Base-by-base conservation (phyloP, 2,329 filamentous ascomycete genomes). In the Daldinia sp. region DNA sequence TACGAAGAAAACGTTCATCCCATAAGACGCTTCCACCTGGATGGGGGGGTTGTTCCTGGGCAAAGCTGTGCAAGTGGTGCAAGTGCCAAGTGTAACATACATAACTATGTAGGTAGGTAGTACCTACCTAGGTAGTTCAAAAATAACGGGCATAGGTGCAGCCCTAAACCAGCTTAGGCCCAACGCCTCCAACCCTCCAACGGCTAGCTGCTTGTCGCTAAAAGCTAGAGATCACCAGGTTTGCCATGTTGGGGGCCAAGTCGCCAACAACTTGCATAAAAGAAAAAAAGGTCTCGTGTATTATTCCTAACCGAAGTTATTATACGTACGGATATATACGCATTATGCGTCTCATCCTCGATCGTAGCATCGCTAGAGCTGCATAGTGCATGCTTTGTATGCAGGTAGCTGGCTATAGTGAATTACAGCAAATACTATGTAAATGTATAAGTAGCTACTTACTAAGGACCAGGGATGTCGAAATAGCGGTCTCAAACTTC, bases 401-500 rank as follows among this genome's bases (percentile, higher is more conserved):
- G 30, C 15, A 18, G 37, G 35, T 51, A 51, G 28, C 13, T 33
- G 30, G 41, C 7, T 44, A 44, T 44, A 20, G 20, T 41, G 39
- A 15, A 41, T 50, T 50, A 50, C 46, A 30, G 23, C 46, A 50
- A 50, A 50, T n/a, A n/a, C n/a, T 28, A 28, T 55, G 33, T 55
- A 42, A 37, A 37, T 18, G 12, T 41, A 18, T 33, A 57, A 44
- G 59, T 58, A 58, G 53, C 30, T 33, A 23, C 20, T 23, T 23
- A 23, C 7, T 33, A 33, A 33, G 30, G 60, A 42, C 18, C 30
- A 41, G 23, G 55, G 37, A 23, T 35, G 46, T 64, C 13, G 20
- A 54, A 65, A 48, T 70, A 48, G 64, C 60, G 54, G 64, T 67
- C 56, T 69, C 63, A 63, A 35, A 35, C 26, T 63, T 58, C 57